These are phyloP conservation scores for Ceratobasidium sp. DNA, from an alignment of 1,284 basidiomycete genomes.

Conservation along the genomic window DNA sequence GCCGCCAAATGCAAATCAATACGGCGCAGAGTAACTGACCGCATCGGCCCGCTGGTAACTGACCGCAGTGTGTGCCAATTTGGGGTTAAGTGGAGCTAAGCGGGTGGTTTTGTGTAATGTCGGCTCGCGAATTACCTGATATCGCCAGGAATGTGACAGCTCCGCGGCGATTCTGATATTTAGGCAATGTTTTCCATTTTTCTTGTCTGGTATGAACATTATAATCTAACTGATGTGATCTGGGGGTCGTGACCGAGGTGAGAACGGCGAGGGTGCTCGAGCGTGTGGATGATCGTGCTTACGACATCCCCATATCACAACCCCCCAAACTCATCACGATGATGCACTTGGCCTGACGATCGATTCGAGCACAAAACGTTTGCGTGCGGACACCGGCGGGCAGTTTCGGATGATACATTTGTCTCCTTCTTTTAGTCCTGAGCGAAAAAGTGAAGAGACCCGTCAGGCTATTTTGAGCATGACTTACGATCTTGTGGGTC, in stretches of 20 bases:
- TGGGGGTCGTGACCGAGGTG: too few species aligned
- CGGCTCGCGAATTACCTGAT: too few species aligned
- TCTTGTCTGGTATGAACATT: too few species aligned
- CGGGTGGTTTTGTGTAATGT: neutral
- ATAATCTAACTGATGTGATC: too few species aligned
- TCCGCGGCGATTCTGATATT: too few species aligned
- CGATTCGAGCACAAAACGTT: constrained; percentile 72
- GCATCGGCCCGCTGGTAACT: constrained; percentile 4
- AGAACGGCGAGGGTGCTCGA: too few species aligned
- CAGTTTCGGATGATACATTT: constrained; percentile 78
- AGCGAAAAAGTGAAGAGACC: neutral
- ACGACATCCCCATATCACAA: neutral
- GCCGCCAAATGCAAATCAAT: neutral
- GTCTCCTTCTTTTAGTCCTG: constrained; percentile 71
- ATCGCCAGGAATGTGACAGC: too few species aligned
- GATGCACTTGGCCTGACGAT: constrained; percentile 59
- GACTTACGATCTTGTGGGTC: constrained; percentile 68
- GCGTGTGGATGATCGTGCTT: neutral
- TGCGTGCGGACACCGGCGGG: constrained; percentile 75
- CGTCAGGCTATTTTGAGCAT: neutral
- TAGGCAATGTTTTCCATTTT: too few species aligned
- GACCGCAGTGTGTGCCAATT: neutral
- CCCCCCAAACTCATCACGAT: neutral
- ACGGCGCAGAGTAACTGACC: neutral
- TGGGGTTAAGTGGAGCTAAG: neutral